Base-by-base conservation (phyloP, 202 grass and related monocot species). In the Digitaria exilis region DNA sequence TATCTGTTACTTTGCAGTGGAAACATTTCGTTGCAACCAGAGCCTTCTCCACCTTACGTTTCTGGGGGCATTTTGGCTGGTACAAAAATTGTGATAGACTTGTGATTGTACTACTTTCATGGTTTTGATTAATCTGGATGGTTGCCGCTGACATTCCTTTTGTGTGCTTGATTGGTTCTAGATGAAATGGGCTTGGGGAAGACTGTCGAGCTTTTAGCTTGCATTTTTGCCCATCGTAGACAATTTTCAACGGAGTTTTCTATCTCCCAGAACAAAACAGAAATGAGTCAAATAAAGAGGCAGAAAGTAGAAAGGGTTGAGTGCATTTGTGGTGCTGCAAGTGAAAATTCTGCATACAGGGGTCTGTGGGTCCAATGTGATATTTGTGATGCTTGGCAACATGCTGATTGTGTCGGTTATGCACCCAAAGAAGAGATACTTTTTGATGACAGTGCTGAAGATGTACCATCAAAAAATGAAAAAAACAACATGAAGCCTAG, bases 151-250 rank as follows among this genome's bases (percentile, higher is more conserved):
- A 86, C 75, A 69, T 29, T 68, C 34, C 32, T 73, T 75, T 56
- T 51, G 14, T 54, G 26, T 87, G 22, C 5, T 73, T 80, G 82
- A 75, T 84, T 76, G 70, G 85, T 89, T 84, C 66, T 85, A 98
- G 95, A 98, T 90, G 95, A 98, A 89, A 98, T 98, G 95, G 95
- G 95, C n/a, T 85, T 98, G 74, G 95, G 95, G 49, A 98, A 95
- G 84, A 98, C 95, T 42, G 92, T 98, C 0, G 95, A 95, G 80
- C 84, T 98, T 69, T 86, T 98, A 77, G 95, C 95, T 69, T 98
- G 95, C 80, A 95, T 95, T 77, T 95, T 95, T 84, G 80, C 87
- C 35, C 90, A 98, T 86, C 89, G 80, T 18, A 91, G 86, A 44
- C 85, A 89, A 82, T 65, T 52, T 73, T 61, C 80, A 37, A 32